phyloP scores from a whole-genome alignment of 2,329 filamentous ascomycete genomes.

The Lachnellula cervina region DNA sequence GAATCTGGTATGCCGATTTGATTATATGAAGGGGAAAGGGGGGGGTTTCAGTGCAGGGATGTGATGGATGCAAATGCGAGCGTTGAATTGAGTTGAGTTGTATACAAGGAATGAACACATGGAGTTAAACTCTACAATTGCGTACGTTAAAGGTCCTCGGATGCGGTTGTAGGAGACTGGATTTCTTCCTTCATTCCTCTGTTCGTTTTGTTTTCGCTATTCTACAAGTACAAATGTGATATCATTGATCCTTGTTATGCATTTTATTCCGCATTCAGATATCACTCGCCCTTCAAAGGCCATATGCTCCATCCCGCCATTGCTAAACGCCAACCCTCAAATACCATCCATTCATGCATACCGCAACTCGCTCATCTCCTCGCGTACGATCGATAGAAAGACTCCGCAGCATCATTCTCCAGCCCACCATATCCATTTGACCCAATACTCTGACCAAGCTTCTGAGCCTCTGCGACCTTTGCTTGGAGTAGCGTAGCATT shows the following conservation, averaged over 20 bases:
- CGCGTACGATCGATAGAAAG: slow-evolving; percentile 86
- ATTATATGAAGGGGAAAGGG: background rate
- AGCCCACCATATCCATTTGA: slow-evolving; percentile 49
- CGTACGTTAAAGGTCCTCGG: background rate
- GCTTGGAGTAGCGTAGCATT: slow-evolving; percentile 75
- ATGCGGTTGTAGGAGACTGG: background rate
- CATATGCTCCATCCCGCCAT: slow-evolving; percentile 11
- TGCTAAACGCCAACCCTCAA: slow-evolving; percentile 23
- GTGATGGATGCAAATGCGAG: background rate
- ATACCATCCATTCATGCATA: background rate
- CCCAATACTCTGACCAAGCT: slow-evolving; percentile 61
- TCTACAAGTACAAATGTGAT: slow-evolving; percentile 12
- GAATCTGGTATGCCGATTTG: slow-evolving; percentile 2
- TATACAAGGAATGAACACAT: slow-evolving; percentile 1
- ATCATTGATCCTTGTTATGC: background rate
- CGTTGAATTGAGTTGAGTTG: background rate
- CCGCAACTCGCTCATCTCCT: slow-evolving; percentile 47
- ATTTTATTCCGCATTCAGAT: slow-evolving; percentile 2
- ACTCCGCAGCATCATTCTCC: slow-evolving; percentile 72
- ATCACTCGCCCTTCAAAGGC: slow-evolving; percentile 12
- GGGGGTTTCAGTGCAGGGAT: background rate
- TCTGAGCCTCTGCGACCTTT: slow-evolving; percentile 79
- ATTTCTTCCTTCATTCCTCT: background rate
- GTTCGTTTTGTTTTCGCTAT: slow-evolving; percentile 1
- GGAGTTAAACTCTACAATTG: slow-evolving; percentile 1